Base-by-base conservation (phyloP, 139 green algal genomes). In the Tetradesmus lagerheimii region DNA sequence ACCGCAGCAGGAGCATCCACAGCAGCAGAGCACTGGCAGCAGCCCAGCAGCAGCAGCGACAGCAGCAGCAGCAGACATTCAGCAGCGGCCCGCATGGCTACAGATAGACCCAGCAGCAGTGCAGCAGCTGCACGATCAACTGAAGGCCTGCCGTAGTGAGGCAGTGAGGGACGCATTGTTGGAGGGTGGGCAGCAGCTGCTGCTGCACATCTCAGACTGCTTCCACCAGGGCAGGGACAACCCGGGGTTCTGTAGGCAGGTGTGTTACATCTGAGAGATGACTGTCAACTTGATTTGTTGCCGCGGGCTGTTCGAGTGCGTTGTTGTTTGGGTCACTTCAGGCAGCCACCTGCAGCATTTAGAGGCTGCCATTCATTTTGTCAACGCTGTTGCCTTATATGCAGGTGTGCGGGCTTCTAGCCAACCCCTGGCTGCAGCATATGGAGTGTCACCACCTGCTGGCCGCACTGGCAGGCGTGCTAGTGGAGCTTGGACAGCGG, bases 371-470 rank as follows among this genome's bases (percentile, higher is more conserved):
- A 16, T 16, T 75, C 15, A 14, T 75, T 14, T 31, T 75, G 37
- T 29, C 29, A 39, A 47, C 79, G 23, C 64, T 87, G 31, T 31
- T 77, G 53, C 66, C 66, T 4, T 23, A 43, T 34, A 34, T 35
- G 27, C 80, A 83, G 50, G 81, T 89, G 31, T 53, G 34, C n/a
- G 80, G 89, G 37, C 88, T 94, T 47, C 89, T 94, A 67, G 80
- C 86, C 27, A 91, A 89, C 85, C 92, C 92, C 11, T 74, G 91
- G 89, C 81, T 94, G 39, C 76, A 92, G 34, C 57, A 89, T 29
- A 62, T 80, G 15, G 92, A 94, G 75, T 83, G 86, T 20, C 76
- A 90, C 79, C 62, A 80, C 31, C 66, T 92, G 74, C n/a, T 92
- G 31, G 80, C 82, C 20, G 71, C 37, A 12, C 9, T 90, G 2